Percentiles rank a stretch among this genome's conserved stretches.
Evolutionary conservation across 2,329 filamentous ascomycete genomes (phyloP).

Genomic region (Fusarium sp.): DNA sequence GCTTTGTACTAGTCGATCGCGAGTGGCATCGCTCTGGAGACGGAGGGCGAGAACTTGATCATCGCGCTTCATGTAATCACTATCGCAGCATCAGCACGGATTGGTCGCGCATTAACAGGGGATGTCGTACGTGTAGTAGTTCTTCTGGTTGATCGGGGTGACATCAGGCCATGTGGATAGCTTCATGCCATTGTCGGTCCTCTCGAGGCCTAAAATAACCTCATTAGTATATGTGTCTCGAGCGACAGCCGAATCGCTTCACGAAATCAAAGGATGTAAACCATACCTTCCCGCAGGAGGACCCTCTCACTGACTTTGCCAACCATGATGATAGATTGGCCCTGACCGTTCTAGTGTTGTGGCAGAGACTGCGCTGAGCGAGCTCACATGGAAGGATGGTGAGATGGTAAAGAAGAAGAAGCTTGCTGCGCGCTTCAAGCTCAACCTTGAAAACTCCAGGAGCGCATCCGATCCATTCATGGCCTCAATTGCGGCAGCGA

Average conservation of each 20-base stretch:
- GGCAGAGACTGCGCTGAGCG: slow-evolving; percentile 18
- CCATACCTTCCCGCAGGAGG: slow-evolving; percentile 68
- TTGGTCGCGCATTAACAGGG: background rate
- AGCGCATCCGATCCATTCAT: slow-evolving; percentile 40
- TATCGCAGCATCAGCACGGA: slow-evolving; percentile 52
- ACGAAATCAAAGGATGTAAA: slow-evolving; percentile 12
- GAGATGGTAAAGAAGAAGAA: slow-evolving; percentile 30
- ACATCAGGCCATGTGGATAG: slow-evolving; percentile 94
- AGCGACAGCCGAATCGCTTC: slow-evolving; percentile 17
- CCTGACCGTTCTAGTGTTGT: slow-evolving; percentile 29
- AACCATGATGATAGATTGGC: slow-evolving; percentile 59
- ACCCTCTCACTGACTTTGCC: slow-evolving; percentile 74
- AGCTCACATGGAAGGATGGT: slow-evolving; percentile 42
- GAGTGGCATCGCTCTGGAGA: slow-evolving; percentile 85
- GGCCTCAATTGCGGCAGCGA: slow-evolving; percentile 33
- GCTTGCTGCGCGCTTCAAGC: slow-evolving; percentile 30
- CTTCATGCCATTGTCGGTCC: slow-evolving; percentile 98
- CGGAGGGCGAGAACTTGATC: slow-evolving; percentile 93
- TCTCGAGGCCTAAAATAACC: slow-evolving; percentile 77
- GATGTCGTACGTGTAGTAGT: slow-evolving; percentile 86
- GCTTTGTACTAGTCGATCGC: slow-evolving; percentile 84
- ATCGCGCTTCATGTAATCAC: slow-evolving; percentile 97
- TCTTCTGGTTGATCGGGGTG: slow-evolving; percentile 97
- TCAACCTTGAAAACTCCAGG: slow-evolving; percentile 45
- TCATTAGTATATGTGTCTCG: slow-evolving; percentile 42